Conservation (phyloP, 2,329 filamentous ascomycete genomes). For the Neopestalotiopsis clavispora region DNA sequence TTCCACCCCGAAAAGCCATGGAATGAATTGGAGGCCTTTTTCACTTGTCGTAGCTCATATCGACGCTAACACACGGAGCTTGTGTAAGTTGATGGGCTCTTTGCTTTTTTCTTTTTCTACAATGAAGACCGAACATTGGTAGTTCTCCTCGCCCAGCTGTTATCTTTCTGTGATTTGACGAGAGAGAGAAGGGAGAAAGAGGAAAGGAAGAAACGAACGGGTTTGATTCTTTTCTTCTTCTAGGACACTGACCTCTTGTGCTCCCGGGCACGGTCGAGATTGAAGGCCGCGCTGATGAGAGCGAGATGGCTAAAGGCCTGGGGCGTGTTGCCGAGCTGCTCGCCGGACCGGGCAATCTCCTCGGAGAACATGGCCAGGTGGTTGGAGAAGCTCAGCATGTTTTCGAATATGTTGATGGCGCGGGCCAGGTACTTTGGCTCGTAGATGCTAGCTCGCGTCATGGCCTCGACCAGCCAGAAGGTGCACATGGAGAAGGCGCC, state of each 20-base stretch:
- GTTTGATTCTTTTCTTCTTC: not conserved
- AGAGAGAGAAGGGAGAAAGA: not conserved
- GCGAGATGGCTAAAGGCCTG: slow-evolving; percentile 81
- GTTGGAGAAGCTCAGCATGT: slow-evolving; percentile 78
- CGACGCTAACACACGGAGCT: not conserved
- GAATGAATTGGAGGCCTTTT: not conserved
- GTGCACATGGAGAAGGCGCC: slow-evolving; percentile 84
- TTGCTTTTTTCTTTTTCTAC: not conserved
- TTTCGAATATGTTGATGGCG: slow-evolving; percentile 75
- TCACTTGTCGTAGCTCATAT: not conserved
- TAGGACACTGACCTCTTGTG: slow-evolving; percentile 19
- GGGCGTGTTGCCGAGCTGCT: slow-evolving; percentile 80
- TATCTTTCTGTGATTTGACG: not conserved
- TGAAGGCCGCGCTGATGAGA: slow-evolving; percentile 78
- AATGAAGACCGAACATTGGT: not conserved
- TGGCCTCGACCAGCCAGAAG: slow-evolving; percentile 81
- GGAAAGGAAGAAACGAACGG: not conserved
- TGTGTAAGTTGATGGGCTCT: not conserved
- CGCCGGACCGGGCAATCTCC: slow-evolving; percentile 75
- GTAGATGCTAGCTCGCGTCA: slow-evolving; percentile 71
- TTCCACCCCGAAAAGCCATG: not conserved
- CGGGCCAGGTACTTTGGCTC: slow-evolving; percentile 66
- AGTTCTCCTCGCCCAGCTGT: not conserved
- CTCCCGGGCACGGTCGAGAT: slow-evolving; percentile 62
- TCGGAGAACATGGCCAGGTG: slow-evolving; percentile 81